Base-by-base conservation (phyloP, 202 grass and related monocot species). In the Zoysia matrella region DNA sequence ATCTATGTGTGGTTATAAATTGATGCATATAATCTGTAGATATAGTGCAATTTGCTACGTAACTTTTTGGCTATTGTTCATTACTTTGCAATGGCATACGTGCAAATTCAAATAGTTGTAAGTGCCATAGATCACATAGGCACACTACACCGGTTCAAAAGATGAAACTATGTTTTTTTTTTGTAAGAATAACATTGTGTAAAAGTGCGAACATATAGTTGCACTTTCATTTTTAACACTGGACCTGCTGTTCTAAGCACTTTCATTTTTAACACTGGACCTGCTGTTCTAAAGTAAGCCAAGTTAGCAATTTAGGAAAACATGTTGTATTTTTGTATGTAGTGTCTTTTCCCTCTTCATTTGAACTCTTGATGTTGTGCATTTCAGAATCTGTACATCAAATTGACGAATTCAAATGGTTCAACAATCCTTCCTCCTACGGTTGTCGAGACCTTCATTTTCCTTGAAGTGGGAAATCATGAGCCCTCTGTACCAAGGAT, bases 351-450 rank as follows among this genome's bases (percentile, higher is more conserved):
- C 56, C 30, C 49, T 62, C 52, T 36, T 50, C 4, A 47, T 14
- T 80, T 83, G 68, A 74, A 48, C 14, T 69, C 71, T 3, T 49
- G 4, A 42, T 75, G 2, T 75, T 90, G 18, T 72, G n/a, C 71
- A 76, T 84, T 89, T 86, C 87, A 97, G 94, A 94, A 99, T 83
- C 81, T 99, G 47, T 99, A 90, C 22, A 63, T 99, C 83, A 87
- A 92, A 84, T 90, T 96, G 84, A 87, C 87, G 55, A 99, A 96
- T 87, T 86, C 90, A 13, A 69, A 96, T 48, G 97, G 97, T 48
- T 99, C 97, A 70, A 99, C 97, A 0, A 60, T 94, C 78, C 63
- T 82, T 80, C 80, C 93, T 62, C 93, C 97, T 57, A 92, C 93
- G 49, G 85, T 89, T 75, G 89, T 99, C 62, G 83, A 96, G 77